Evolutionary conservation across 2,329 filamentous ascomycete species (phyloP).

Genomic region (Exophiala dermatitidis): DNA sequence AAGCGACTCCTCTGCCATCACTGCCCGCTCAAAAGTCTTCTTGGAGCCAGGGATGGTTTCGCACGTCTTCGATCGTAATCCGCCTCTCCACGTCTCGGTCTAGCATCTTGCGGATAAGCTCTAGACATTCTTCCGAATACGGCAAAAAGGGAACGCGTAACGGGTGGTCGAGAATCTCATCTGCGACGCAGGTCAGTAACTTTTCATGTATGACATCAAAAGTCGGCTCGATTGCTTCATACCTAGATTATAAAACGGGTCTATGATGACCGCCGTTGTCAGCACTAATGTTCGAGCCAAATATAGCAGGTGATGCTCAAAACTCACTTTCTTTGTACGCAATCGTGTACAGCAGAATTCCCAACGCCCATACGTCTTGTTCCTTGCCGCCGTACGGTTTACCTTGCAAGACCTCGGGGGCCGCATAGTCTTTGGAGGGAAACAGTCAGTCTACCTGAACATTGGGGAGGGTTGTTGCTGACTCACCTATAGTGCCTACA

Average conservation of each 20-base stretch:
- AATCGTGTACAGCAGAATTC: constrained; percentile 95
- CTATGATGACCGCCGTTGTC: background rate
- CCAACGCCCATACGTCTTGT: constrained; percentile 96
- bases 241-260: constrained; percentile 24
- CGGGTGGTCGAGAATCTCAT: constrained; percentile 98
- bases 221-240: background rate
- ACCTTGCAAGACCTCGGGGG: constrained; percentile 92
- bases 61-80: constrained; percentile 78
- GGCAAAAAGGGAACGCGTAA: constrained; percentile 69
- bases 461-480: background rate
- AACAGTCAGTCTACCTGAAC: background rate
- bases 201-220: background rate
- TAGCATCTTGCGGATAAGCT: constrained; percentile 85
- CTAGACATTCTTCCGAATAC: constrained; percentile 75
- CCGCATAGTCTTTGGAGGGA: constrained; percentile 71
- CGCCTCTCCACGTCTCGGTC: constrained; percentile 78
- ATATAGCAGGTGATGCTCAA: background rate
- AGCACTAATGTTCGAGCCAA: background rate
- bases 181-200: constrained; percentile 44
- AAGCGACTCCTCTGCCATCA: background rate
- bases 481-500: constrained; percentile 87
- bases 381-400: constrained; percentile 90
- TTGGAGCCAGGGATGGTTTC: constrained; percentile 74
- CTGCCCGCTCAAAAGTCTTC: constrained; percentile 14
- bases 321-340: constrained; percentile 98